Conservation (phyloP, 371 early-diverging fungal species). For the Mucor irregularis region DNA sequence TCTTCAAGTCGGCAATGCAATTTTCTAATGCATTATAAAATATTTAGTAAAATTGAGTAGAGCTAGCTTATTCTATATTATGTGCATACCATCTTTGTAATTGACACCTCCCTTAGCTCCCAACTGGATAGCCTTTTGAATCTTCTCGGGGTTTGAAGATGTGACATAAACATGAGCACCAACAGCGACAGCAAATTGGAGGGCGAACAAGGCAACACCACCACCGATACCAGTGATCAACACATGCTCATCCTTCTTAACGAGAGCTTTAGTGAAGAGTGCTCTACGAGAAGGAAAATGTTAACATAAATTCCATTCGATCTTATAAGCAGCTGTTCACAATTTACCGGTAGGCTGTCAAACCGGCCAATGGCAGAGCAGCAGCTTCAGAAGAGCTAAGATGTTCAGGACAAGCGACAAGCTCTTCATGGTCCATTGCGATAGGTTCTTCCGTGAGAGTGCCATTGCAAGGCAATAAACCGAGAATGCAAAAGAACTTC, state of each 20-base stretch:
- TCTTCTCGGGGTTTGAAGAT: conserved; percentile 65
- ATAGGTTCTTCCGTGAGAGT: conserved; percentile 60
- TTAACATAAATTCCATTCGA: not conserved
- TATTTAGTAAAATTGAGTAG: not conserved
- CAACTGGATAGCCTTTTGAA: conserved; percentile 56
- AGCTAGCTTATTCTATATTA: not conserved
- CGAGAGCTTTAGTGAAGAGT: conserved; percentile 59
- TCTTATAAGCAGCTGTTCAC: not conserved
- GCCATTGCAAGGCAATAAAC: conserved; percentile 56
- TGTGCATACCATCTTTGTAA: conserved; percentile 59
- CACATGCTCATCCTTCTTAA: conserved; percentile 58
- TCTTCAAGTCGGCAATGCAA: conserved; percentile 52
- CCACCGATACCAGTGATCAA: conserved; percentile 79
- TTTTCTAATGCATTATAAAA: conserved; percentile 34
- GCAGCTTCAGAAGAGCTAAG: conserved; percentile 66
- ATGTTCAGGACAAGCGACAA: conserved; percentile 60
- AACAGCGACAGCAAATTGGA: conserved; percentile 67
- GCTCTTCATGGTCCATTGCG: conserved; percentile 41
- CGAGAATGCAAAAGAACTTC: conserved; percentile 56
- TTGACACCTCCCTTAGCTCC: conserved; percentile 75
- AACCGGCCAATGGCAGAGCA: conserved; percentile 68
- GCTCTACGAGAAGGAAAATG: conserved; percentile 32
- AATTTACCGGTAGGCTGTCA: conserved; percentile 64
- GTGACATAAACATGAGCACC: conserved; percentile 77
- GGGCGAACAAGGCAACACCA: conserved; percentile 72